Evolutionary conservation across 768 basidiomycete species (phyloP).

Genomic region (Nidularia sp.): DNA sequence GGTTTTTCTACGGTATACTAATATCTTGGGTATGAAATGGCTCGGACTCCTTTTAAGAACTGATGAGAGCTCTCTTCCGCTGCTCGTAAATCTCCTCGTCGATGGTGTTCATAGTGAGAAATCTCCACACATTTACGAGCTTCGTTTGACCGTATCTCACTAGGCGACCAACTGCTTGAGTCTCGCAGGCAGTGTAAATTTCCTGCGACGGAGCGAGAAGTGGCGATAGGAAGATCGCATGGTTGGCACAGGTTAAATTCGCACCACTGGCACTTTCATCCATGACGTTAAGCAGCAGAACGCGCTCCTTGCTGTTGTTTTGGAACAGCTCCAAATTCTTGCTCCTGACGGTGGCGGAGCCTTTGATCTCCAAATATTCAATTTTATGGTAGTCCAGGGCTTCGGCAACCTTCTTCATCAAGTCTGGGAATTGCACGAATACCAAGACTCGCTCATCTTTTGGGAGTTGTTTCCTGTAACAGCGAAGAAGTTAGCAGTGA

Average conservation of each 20-base stretch:
- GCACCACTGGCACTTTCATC: conserved; percentile 94
- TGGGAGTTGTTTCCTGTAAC: conserved; percentile 56
- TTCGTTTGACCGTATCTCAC: conserved; percentile 82
- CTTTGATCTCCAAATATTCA: conserved; percentile 77
- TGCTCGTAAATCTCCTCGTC: conserved; percentile 80
- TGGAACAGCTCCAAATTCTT: conserved; percentile 87
- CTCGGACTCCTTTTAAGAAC: too few relatives aligned
- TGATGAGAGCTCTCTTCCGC: conserved; percentile 26
- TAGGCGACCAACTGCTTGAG: conserved; percentile 80
- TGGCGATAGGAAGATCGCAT: conserved; percentile 92
- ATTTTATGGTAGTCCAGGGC: conserved; percentile 72
- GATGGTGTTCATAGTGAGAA: conserved; percentile 83
- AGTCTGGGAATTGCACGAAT: conserved; percentile 94
- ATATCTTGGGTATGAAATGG: too few relatives aligned
- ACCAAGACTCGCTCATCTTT: conserved; percentile 81
- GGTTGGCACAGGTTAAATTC: conserved; percentile 90
- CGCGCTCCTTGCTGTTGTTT: conserved; percentile 69
- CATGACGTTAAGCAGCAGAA: conserved; percentile 87
- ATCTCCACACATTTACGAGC: conserved; percentile 78
- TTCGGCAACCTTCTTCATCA: conserved; percentile 87
- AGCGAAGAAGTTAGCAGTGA: conserved; percentile 4
- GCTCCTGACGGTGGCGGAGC: conserved; percentile 71
- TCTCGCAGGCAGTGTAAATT: conserved; percentile 80
- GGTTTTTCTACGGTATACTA: too few relatives aligned
- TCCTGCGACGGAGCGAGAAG: conserved; percentile 79